Evolutionary conservation across 441 rosid species (phyloP).

Genomic region (Viola pubescens): DNA sequence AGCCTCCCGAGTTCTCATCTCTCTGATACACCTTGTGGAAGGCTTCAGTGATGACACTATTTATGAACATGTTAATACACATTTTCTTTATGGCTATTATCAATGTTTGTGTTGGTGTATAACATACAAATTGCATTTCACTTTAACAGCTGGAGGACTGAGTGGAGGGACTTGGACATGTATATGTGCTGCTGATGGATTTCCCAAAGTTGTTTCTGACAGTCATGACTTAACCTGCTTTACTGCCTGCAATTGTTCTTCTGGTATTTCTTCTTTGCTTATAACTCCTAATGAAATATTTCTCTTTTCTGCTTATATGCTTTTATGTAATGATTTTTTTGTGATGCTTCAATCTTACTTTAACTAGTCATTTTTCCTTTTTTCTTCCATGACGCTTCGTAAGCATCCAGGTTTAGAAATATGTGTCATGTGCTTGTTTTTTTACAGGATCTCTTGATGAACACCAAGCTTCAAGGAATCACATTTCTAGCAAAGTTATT

Average conservation of each 20-base stretch:
- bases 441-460: constrained; percentile 39
- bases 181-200: constrained; percentile 55
- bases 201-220: constrained; percentile 47
- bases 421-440: constrained; percentile 13
- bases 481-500: constrained; percentile 41
- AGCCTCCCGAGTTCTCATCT: too few species aligned
- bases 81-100: neutral
- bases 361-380: neutral
- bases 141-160: constrained; percentile 26
- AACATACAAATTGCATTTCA: constrained; percentile 1
- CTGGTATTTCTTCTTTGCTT: constrained; percentile 38
- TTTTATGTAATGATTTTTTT: neutral
- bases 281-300: neutral
- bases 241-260: constrained; percentile 77
- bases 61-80: neutral
- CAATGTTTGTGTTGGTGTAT: neutral
- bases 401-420: too few species aligned
- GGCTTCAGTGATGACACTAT: too few species aligned
- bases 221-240: constrained; percentile 53
- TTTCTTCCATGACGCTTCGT: constrained; percentile 6
- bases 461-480: constrained; percentile 35
- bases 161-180: constrained; percentile 57
- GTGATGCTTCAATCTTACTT: neutral
- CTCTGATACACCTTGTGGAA: too few species aligned
- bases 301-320: constrained; percentile 1